Percentiles rank a stretch among this genome's conserved stretches.
These are phyloP conservation scores for Oryza meridionalis DNA, from an alignment of 176 grass and related monocot genomes.

Conservation along the genomic window DNA sequence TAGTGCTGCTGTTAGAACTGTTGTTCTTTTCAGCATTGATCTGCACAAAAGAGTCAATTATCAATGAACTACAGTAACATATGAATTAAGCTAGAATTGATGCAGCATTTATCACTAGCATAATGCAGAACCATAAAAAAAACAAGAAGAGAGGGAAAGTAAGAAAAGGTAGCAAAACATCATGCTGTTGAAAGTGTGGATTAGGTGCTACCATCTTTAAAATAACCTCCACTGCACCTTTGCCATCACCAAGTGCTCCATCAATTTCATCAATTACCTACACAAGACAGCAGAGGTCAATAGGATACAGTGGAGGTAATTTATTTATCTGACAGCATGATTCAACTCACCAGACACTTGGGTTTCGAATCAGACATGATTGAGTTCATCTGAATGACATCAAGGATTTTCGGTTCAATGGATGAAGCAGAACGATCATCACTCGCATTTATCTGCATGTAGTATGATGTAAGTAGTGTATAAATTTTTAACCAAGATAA, in stretches of 20 bases:
- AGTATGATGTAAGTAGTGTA: slow-evolving; percentile 41
- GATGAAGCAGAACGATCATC: slow-evolving; percentile 92
- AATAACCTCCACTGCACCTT: slow-evolving; percentile 89
- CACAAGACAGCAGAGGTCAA: slow-evolving; percentile 40
- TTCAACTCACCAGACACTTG: slow-evolving; percentile 88
- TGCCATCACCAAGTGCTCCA: slow-evolving; percentile 94
- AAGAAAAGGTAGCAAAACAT: no score
- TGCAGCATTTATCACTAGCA: slow-evolving; percentile 8
- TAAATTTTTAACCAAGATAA: slow-evolving; percentile 18
- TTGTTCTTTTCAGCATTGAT: slow-evolving; percentile 78
- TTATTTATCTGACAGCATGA: slow-evolving; percentile 26
- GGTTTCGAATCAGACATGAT: slow-evolving; percentile 95
- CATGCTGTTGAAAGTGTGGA: background rate
- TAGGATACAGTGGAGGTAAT: slow-evolving; percentile 10
- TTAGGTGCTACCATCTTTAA: slow-evolving; percentile 77
- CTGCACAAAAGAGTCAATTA: slow-evolving; percentile 43
- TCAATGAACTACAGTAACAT: slow-evolving; percentile 11
- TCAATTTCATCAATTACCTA: slow-evolving; percentile 99
- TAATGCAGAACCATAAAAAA: background rate
- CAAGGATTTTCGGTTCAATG: slow-evolving; percentile 93
- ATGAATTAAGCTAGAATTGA: slow-evolving; percentile 12
- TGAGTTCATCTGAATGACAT: slow-evolving; percentile 95
- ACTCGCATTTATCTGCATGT: slow-evolving; percentile 93
- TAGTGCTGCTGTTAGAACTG: slow-evolving; percentile 55
- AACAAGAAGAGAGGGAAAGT: no score